Percentiles rank a stretch among this genome's conserved stretches.
Conservation (phyloP, 176 grass and related monocot species). For the Pontederia paniculata region DNA sequence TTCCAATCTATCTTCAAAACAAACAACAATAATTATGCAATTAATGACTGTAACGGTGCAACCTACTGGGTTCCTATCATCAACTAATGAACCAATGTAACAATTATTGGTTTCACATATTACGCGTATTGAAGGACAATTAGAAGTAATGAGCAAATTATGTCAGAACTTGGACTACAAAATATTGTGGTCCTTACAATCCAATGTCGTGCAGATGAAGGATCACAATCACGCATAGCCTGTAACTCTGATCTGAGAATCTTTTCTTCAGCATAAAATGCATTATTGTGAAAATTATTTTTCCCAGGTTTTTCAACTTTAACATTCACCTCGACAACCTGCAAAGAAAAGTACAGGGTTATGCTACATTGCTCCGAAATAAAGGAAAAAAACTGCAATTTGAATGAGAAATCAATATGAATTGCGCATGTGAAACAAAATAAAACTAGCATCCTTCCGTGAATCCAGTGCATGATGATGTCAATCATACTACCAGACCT, state of each 20-base stretch:
- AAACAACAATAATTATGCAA: no score
- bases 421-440: no score
- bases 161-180: not conserved
- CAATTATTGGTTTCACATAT: no score
- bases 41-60: no score
- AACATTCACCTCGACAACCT: slow-evolving; percentile 95
- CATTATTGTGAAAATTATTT: slow-evolving; percentile 91
- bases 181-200: slow-evolving; percentile 51
- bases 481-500: no score
- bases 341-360: not conserved
- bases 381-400: not conserved
- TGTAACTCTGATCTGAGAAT: slow-evolving; percentile 83
- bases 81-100: no score
- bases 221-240: slow-evolving; percentile 94
- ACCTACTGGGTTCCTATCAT: no score
- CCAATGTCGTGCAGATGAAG: slow-evolving; percentile 82
- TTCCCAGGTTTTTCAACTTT: slow-evolving; percentile 76
- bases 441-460: no score
- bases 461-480: no score
- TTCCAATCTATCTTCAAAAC: no score
- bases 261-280: slow-evolving; percentile 94
- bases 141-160: no score
- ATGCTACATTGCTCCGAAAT: not conserved
- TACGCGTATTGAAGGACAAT: no score
- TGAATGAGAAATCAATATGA: not conserved